Evolutionary conservation across 805 yeast genomes (phyloP).

Genomic region (Wickerhamomyces chambardii): DNA sequence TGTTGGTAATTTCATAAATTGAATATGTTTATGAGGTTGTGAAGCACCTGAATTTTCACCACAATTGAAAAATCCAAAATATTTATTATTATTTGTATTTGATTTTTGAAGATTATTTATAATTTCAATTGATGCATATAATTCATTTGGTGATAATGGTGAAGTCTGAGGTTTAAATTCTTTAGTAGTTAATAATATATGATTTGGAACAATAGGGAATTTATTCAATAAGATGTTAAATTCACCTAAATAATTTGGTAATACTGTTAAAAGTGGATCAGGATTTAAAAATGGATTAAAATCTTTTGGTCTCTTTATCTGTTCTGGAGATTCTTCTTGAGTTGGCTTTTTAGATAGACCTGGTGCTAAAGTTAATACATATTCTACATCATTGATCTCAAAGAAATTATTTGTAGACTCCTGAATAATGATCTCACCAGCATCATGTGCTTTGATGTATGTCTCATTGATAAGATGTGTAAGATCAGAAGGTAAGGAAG

Average conservation of each 20-base stretch:
- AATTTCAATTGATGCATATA: constrained; percentile 47
- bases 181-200: constrained; percentile 71
- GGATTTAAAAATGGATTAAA: constrained; percentile 75
- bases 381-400: constrained; percentile 22
- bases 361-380: constrained; percentile 22
- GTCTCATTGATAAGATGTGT: constrained; percentile 23
- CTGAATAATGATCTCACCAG: constrained; percentile 40
- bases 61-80: constrained; percentile 82
- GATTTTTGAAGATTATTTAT: constrained; percentile 32
- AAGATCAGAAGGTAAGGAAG: constrained; percentile 29
- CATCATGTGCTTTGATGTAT: constrained; percentile 38
- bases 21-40: constrained; percentile 88
- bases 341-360: constrained; percentile 28
- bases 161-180: constrained; percentile 63
- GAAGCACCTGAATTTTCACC: constrained; percentile 93
- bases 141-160: constrained; percentile 65
- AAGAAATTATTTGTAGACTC: constrained; percentile 30
- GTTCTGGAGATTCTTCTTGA: constrained; percentile 21
- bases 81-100: constrained; percentile 30
- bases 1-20: constrained; percentile 66
- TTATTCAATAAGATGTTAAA: constrained; percentile 74
- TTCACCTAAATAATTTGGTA: constrained; percentile 38
- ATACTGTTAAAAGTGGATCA: constrained; percentile 63
- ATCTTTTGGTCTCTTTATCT: constrained; percentile 21
- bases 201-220: constrained; percentile 76